These are phyloP conservation scores for Serendipita vermifera DNA, from an alignment of 768 basidiomycete genomes.

Conservation along the genomic window DNA sequence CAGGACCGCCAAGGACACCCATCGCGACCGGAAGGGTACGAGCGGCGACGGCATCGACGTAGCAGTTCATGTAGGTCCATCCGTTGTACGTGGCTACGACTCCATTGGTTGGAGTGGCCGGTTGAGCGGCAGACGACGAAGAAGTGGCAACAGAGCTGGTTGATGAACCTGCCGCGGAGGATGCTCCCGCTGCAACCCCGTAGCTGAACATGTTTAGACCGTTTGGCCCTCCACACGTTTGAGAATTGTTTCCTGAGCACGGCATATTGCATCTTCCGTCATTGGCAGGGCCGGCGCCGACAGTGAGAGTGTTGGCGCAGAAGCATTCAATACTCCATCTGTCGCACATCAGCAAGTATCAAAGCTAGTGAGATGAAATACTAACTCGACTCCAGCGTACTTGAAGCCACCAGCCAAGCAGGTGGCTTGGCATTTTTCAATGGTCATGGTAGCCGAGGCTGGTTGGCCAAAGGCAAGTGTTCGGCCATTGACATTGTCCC, in stretches of 20 bases:
- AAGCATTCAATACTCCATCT: neutral
- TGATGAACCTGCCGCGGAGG: too few species aligned
- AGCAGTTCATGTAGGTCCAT: neutral
- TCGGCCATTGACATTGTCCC: neutral
- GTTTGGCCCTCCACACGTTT: slow-evolving; percentile 4
- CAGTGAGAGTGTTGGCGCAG: neutral
- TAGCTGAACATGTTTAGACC: neutral
- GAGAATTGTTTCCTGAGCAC: slow-evolving; percentile 1
- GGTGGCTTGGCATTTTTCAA: neutral
- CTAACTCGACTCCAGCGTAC: neutral
- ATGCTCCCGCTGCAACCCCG: too few species aligned
- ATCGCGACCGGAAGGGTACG: neutral
- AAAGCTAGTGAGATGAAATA: neutral
- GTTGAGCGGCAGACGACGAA: neutral
- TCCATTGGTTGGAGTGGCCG: neutral
- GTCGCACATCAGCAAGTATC: neutral
- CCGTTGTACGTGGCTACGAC: neutral
- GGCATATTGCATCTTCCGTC: slow-evolving; percentile 10
- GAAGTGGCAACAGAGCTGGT: neutral
- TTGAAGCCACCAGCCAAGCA: neutral
- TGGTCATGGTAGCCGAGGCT: neutral
- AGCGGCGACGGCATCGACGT: neutral
- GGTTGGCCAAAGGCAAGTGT: neutral
- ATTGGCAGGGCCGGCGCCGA: neutral
- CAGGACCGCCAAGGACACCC: neutral